Percentiles rank a stretch among this genome's conserved stretches.
phyloP scores from a whole-genome alignment of 2,329 filamentous ascomycete genomes.

The Alternaria metachromatica region DNA sequence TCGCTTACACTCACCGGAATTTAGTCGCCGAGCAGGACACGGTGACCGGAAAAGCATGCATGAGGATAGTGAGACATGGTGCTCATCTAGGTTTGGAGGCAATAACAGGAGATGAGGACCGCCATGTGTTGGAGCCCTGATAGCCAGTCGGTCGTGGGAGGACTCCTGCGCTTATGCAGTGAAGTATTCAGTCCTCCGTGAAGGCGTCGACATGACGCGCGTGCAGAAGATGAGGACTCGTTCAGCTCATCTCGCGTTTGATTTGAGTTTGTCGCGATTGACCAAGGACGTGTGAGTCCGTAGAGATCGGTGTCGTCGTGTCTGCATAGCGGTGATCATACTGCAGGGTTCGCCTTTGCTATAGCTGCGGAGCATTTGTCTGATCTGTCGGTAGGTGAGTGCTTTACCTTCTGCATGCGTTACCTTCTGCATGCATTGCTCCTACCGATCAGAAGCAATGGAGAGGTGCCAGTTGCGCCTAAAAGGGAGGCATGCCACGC shows the following conservation, averaged over 20 bases:
- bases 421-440: background rate
- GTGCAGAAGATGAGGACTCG: background rate
- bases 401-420: background rate
- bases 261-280: background rate
- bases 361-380: background rate
- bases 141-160: background rate
- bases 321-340: background rate
- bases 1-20: background rate
- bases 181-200: background rate
- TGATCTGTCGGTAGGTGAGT: background rate
- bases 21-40: background rate
- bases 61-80: background rate
- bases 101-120: background rate
- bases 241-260: background rate
- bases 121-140: background rate
- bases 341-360: background rate
- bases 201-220: background rate
- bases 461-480: accelerated
- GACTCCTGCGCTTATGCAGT: background rate
- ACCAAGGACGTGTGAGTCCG: too few species aligned
- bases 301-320: background rate
- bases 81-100: background rate
- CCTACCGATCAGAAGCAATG: background rate
- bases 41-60: background rate
- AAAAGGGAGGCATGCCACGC: background rate